Conservation (phyloP, 2,329 filamentous ascomycete species). For the Talaromyces pinophilus region DNA sequence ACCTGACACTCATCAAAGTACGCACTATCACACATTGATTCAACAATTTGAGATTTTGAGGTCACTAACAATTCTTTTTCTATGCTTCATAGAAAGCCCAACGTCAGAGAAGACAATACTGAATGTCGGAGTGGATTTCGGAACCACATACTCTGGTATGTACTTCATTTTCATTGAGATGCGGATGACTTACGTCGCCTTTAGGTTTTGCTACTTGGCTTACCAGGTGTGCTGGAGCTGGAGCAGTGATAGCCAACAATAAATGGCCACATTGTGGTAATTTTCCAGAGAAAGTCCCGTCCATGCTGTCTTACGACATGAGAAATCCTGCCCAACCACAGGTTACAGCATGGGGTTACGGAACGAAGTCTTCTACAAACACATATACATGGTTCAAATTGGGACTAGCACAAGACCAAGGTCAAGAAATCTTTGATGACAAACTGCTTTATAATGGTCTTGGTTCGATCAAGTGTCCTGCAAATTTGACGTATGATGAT, state of each 20-base stretch:
- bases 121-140: slow-evolving; percentile 18
- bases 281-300: slow-evolving; percentile 36
- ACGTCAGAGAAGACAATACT: neutral
- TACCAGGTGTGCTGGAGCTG: neutral
- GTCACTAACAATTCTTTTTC: neutral
- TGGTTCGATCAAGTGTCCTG: neutral
- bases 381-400: neutral
- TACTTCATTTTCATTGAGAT: neutral
- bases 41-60: neutral
- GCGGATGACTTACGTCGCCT: neutral
- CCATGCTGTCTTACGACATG: neutral
- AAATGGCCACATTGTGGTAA: neutral
- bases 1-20: neutral
- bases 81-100: neutral
- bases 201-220: slow-evolving; percentile 7
- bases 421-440: neutral
- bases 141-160: slow-evolving; percentile 22
- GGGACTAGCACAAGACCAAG: neutral
- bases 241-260: neutral
- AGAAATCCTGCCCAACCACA: neutral
- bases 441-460: neutral
- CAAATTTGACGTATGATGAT: neutral
- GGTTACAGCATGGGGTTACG: neutral
- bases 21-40: neutral
- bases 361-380: neutral